Base-by-base conservation (phyloP, 495 filamentous ascomycete genomes). In the Tirmania nivea region DNA sequence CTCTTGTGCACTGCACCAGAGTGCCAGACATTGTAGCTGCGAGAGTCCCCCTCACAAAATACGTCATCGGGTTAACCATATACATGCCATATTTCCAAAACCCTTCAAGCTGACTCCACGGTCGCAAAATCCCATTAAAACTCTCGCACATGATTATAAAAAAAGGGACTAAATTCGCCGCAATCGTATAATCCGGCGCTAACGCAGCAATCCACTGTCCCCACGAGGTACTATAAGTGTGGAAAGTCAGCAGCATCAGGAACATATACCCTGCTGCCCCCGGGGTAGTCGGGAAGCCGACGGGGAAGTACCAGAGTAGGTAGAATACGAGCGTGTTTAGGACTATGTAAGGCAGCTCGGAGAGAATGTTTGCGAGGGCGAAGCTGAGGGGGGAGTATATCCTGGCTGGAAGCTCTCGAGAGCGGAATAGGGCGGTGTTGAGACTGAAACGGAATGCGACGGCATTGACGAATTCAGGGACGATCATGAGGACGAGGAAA, bases 311-410 rank as follows among this genome's bases (percentile, higher is more conserved):
- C 85, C 84, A 92, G 0, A 83, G 67, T 2, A 78, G 54, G 66
- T 71, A 94, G 69, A 88, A 90, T 42, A 92, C 64, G 10, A 79
- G 68, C 0, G 67, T 74, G 0, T 71, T 73, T 25, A 85, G 51
- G 54, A 87, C 74, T 9, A 77, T 74, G 35, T 74, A 75, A 0
- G 86, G 86, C 50, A 93, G 79, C 63, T 94, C 86, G 42, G 75
- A 78, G 19, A 90, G 68, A 8, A 87, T 67, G 57, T 82, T 78
- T 12, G 83, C 84, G 0, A 81, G 85, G 59, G 71, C 76, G 68
- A 93, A 94, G 8, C 86, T 80, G 35, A 84, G 69, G 84, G 84
- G 92, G 35, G 78, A 77, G 60, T 94, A 94, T 50, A 86, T 86
- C 21, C 80, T 72, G 11, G 75, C 78, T 0, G 83, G 83, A 50